Conservation (phyloP, 169 alveolate species). For the Cryptosporidium andersoni region DNA sequence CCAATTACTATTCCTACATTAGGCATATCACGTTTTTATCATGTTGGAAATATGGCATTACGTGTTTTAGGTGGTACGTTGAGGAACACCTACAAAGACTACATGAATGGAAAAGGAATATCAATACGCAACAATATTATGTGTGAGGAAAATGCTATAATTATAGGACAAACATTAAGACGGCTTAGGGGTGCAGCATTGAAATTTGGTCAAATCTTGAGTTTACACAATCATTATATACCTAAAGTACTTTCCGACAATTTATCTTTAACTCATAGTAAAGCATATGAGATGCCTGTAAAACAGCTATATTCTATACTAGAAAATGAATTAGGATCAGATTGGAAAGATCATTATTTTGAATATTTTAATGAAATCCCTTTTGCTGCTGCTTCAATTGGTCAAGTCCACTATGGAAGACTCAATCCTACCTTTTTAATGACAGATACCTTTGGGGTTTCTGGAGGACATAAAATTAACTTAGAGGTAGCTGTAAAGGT, state of each 20-base stretch:
- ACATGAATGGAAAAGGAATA: neutral
- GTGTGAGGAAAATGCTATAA: conserved; percentile 54
- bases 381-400: conserved; percentile 78
- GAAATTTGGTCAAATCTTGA: conserved; percentile 74
- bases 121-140: neutral
- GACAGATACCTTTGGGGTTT: neutral
- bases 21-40: neutral
- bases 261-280: conserved; percentile 71
- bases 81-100: neutral
- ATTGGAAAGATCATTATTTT: conserved; percentile 72
- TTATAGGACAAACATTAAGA: conserved; percentile 64
- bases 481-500: conserved; percentile 74
- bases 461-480: conserved; percentile 47
- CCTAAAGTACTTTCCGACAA: conserved; percentile 74
- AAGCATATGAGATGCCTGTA: conserved; percentile 75
- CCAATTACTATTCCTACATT: neutral
- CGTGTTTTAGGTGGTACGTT: neutral
- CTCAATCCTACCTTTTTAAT: too few species aligned
- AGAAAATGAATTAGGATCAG: conserved; percentile 67
- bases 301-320: conserved; percentile 63
- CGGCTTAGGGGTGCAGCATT: conserved; percentile 76
- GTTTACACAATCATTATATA: conserved; percentile 71
- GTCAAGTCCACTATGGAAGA: conserved; percentile 74
- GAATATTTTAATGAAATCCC: conserved; percentile 66
- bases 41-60: conserved; percentile 6